Base-by-base conservation (phyloP, 441 rosid genomes). In the Geranium incanum region DNA sequence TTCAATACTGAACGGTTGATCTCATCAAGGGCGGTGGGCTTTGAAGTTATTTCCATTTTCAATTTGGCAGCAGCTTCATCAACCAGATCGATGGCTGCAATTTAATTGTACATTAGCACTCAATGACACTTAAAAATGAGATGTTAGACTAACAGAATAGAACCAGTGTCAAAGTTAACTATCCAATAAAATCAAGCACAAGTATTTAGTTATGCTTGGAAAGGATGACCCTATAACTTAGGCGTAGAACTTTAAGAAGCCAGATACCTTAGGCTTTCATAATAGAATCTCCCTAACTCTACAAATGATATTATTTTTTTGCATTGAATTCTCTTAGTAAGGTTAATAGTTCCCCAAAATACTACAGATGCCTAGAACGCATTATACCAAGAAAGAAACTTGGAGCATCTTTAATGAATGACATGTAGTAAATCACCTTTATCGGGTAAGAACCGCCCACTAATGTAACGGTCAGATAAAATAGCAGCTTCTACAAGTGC, bases 1-100 rank as follows among this genome's bases (percentile, higher is more conserved):
- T 92, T 92, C 89, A 93, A 77, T 92, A 91, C 28, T 92, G 89
- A 78, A 95, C 97, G 94, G 77, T 95, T 86, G 71, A 95, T 92
- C 85, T 93, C 99, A 73, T 95, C 98, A 28, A 95, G 95, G 52
- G 90, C 95, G 72, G 97, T 93, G 62, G 99, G 99, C 77, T 93
- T 95, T 19, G 99, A 93, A 36, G 98, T 91, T 60, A 95, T 95
- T 79, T 95, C 98, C 99, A 93, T 95, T 77, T 88, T 95, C 99
- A 78, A 95, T 37, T 97, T 89, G 76, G 99, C 92, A 70, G 98
- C 99, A 71, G 98, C 99, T 82, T 95, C 99, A 84, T 95, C 98
- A 67, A 95, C 83, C 89, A 95, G 85, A 78, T 95, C 99, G 66
- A 95, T 95, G 2, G 99, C 99, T 81, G 92, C 92, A 78, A 92